Evolutionary conservation across 2,329 filamentous ascomycete genomes (phyloP).

Genomic region (Curvularia hawaiiensis): DNA sequence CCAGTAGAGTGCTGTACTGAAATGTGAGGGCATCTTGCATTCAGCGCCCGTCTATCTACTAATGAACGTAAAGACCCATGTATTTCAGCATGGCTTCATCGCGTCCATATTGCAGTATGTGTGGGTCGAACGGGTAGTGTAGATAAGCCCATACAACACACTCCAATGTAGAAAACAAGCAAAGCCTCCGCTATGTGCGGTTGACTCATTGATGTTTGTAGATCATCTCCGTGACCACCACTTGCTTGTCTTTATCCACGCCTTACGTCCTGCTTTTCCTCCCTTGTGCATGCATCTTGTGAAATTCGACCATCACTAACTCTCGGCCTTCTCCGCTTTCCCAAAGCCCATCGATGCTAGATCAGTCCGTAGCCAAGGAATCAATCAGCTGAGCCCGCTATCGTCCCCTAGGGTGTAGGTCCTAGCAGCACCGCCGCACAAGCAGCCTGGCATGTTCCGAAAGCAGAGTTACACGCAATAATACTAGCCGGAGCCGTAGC

Average conservation of each 20-base stretch:
- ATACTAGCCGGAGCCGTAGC: slow-evolving; percentile 50
- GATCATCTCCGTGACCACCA: not conserved
- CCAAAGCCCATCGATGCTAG: not conserved
- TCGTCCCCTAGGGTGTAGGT: slow-evolving; percentile 37
- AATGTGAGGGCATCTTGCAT: not conserved
- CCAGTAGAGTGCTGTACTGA: slow-evolving; percentile 15
- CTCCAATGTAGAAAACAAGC: not conserved
- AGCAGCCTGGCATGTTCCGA: slow-evolving; percentile 53
- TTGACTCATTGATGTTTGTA: not conserved
- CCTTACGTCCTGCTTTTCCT: not conserved
- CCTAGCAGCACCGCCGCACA: slow-evolving; percentile 47
- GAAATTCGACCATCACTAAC: not conserved
- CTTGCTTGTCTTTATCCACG: not conserved
- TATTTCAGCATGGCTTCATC: not conserved
- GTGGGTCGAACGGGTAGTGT: slow-evolving; percentile 3
- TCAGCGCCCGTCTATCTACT: not conserved
- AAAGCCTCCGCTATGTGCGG: not conserved
- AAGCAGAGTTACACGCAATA: slow-evolving; percentile 53
- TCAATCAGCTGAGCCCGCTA: too few relatives aligned
- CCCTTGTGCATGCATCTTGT: not conserved
- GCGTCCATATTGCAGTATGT: slow-evolving; percentile 2
- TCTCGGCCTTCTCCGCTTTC: not conserved
- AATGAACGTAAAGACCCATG: not conserved
- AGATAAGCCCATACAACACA: not conserved
- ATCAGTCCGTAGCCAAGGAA: not conserved